Conservation (phyloP, 2,329 filamentous ascomycete genomes). For the Trichoderma cornu-damae region DNA sequence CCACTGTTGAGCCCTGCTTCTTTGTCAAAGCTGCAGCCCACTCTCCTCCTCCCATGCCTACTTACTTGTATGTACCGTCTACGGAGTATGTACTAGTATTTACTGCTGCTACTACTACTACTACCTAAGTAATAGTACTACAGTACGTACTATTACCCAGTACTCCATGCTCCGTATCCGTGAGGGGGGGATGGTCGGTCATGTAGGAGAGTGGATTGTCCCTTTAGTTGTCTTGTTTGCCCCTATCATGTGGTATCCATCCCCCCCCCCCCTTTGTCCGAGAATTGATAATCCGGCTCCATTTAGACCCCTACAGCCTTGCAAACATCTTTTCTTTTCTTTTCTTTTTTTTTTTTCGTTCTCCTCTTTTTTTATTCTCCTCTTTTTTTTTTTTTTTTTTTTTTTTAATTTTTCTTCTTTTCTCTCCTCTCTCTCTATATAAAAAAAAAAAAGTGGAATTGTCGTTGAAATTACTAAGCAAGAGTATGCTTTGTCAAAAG, state of each 20-base stretch:
- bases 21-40: no score
- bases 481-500: slow-evolving; percentile 26
- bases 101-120: no score
- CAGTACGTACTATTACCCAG: not conserved
- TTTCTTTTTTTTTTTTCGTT: not conserved
- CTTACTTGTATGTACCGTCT: no score
- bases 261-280: not conserved
- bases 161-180: not conserved
- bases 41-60: no score
- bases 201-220: slow-evolving; percentile 11
- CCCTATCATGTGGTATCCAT: slow-evolving; percentile 6
- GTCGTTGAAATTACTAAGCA: not conserved
- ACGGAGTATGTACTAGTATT: no score
- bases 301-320: not conserved
- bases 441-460: not conserved
- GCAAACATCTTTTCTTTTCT: not conserved
- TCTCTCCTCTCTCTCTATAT: not conserved
- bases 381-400: not conserved
- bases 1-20: no score
- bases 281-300: not conserved
- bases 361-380: not conserved
- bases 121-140: no score
- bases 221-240: not conserved
- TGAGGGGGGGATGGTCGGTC: slow-evolving; percentile 5
- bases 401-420: not conserved